Conservation (phyloP, 2,329 filamentous ascomycete genomes). For the Cladosporium sp. region DNA sequence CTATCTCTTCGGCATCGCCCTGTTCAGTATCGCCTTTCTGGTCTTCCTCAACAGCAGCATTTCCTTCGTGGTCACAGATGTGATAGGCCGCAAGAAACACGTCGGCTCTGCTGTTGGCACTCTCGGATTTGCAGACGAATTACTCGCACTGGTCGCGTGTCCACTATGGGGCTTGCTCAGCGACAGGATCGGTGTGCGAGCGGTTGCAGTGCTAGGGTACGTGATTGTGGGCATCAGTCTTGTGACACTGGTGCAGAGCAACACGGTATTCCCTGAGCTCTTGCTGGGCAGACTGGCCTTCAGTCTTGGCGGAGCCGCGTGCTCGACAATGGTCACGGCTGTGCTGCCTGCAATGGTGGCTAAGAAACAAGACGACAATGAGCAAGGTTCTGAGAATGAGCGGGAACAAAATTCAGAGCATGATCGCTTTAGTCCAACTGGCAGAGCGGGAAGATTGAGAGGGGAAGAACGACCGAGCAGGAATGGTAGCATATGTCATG, state of each 20-base stretch:
- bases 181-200: conserved; percentile 70
- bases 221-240: conserved; percentile 73
- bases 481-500: conserved; percentile 47
- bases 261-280: conserved; percentile 83
- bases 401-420: conserved; percentile 17
- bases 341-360: conserved; percentile 70
- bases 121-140: conserved; percentile 77
- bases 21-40: conserved; percentile 85
- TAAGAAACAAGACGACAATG: conserved; percentile 16
- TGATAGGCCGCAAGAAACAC: conserved; percentile 67
- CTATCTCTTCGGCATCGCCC: conserved; percentile 75
- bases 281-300: conserved; percentile 81
- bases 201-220: conserved; percentile 68
- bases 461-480: conserved; percentile 25
- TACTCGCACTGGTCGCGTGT: conserved; percentile 76
- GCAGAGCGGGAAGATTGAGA: conserved; percentile 19
- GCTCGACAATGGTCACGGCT: conserved; percentile 91
- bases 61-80: conserved; percentile 79
- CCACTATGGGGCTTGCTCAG: conserved; percentile 75
- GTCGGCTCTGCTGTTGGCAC: conserved; percentile 81
- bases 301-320: conserved; percentile 83
- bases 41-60: conserved; percentile 84
- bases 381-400: conserved; percentile 10
- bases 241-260: conserved; percentile 76
- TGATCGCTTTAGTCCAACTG: conserved; percentile 17